These are phyloP conservation scores for Pichia norvegensis DNA, from an alignment of 1,139 yeast species.

Conservation along the genomic window DNA sequence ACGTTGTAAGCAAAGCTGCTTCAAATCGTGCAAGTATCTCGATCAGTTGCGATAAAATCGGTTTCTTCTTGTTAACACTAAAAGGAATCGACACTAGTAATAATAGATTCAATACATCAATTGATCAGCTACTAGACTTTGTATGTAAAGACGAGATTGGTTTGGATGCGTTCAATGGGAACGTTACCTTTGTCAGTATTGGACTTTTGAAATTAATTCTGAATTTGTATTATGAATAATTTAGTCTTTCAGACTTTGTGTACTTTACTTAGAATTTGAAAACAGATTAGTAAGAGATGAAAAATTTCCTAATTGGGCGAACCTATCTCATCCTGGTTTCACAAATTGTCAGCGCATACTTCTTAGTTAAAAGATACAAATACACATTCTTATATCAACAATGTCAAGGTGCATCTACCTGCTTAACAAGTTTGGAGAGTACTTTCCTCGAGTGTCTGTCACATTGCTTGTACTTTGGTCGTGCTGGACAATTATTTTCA, in stretches of 20 bases:
- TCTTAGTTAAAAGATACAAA: not conserved
- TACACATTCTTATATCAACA: not conserved
- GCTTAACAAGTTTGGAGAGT: conserved; percentile 32
- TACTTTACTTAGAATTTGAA: not conserved
- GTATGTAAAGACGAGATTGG: conserved; percentile 54
- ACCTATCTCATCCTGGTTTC: not conserved
- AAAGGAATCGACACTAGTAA: conserved; percentile 35
- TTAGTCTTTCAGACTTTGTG: not conserved
- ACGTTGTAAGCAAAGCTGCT: conserved; percentile 1
- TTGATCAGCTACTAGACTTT: conserved; percentile 61
- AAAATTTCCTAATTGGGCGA: conserved; percentile 32
- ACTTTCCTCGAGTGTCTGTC: conserved; percentile 57
- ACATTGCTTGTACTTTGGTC: conserved; percentile 53
- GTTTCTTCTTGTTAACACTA: conserved; percentile 31
- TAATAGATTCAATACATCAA: conserved; percentile 35
- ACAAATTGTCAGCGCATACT: not conserved
- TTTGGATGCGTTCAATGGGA: conserved; percentile 53
- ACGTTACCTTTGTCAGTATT: conserved; percentile 59
- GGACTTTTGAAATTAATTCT: conserved; percentile 53
- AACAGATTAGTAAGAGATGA: no score
- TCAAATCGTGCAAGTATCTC: not conserved
- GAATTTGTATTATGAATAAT: not conserved
- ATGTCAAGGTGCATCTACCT: not conserved
- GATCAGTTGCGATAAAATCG: conserved; percentile 5
- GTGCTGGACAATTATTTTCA: conserved; percentile 33